These are phyloP conservation scores for Perkinsus marinus DNA, from an alignment of 169 alveolate genomes.

Conservation along the genomic window DNA sequence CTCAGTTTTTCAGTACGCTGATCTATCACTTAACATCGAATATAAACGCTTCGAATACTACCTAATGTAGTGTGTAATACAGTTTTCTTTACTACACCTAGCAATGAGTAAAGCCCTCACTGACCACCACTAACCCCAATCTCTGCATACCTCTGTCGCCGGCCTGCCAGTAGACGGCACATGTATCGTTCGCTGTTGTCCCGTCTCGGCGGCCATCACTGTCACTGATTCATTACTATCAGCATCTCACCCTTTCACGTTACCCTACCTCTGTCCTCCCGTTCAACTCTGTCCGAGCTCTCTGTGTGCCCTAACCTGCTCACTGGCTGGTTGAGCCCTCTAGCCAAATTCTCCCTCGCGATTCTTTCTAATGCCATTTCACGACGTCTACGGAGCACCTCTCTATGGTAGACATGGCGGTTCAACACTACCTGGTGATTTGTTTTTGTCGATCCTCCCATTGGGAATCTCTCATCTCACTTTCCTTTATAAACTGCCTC, in stretches of 20 bases:
- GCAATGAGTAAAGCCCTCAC: too few species aligned
- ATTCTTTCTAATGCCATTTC: background rate
- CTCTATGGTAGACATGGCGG: background rate
- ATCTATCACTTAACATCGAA: too few species aligned
- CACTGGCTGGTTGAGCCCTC: background rate
- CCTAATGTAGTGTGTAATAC: too few species aligned
- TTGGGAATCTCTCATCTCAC: background rate
- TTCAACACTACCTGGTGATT: background rate
- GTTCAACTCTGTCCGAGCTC: background rate
- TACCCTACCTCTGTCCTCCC: background rate
- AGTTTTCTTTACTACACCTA: too few species aligned
- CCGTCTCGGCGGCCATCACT: too few species aligned
- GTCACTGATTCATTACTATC: too few species aligned
- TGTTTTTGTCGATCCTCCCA: background rate
- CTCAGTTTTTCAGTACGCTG: too few species aligned
- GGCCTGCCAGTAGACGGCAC: background rate
- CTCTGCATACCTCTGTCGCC: background rate
- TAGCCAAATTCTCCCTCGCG: background rate
- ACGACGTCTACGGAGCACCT: background rate
- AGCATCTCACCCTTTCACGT: too few species aligned
- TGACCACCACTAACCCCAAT: too few species aligned
- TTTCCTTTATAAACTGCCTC: background rate
- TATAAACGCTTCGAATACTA: too few species aligned
- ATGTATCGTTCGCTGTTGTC: background rate
- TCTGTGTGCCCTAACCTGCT: background rate